Conservation (phyloP, 2,329 filamentous ascomycete species). For the Phyllosticta citribraziliensis region DNA sequence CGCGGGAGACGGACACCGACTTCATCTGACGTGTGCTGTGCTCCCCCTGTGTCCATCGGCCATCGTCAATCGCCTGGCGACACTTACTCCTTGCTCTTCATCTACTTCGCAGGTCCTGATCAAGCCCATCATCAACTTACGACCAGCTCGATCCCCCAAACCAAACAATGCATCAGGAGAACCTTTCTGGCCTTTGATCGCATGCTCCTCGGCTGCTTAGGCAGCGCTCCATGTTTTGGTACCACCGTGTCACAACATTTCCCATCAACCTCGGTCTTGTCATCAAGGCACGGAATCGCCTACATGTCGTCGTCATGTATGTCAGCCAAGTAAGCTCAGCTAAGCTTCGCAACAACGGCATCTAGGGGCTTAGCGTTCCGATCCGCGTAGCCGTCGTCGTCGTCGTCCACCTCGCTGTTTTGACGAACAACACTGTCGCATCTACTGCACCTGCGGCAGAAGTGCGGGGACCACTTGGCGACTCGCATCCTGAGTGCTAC, state of each 20-base stretch:
- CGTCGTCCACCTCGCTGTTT: neutral
- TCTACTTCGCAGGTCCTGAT: neutral
- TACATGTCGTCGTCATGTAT: neutral
- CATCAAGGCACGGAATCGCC: neutral
- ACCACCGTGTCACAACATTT: neutral
- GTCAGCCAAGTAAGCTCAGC: neutral
- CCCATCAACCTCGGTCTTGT: neutral
- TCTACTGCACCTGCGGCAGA: neutral
- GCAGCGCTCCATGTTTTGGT: neutral
- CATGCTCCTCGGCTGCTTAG: neutral
- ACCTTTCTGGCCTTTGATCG: neutral
- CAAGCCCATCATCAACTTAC: neutral
- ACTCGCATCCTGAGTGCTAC: neutral
- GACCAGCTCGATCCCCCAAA: neutral
- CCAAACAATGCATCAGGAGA: neutral
- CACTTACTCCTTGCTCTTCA: neutral
- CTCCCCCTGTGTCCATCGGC: too few relatives aligned
- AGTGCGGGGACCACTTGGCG: neutral
- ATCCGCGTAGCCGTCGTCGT: neutral
- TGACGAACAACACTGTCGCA: neutral
- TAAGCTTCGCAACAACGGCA: neutral
- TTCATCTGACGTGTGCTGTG: neutral
- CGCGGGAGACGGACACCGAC: neutral
- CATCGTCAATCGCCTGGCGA: too few relatives aligned
- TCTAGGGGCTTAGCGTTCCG: neutral